Conservation (phyloP, 2,329 filamentous ascomycete species). For the Decorospora gaudefroyi region DNA sequence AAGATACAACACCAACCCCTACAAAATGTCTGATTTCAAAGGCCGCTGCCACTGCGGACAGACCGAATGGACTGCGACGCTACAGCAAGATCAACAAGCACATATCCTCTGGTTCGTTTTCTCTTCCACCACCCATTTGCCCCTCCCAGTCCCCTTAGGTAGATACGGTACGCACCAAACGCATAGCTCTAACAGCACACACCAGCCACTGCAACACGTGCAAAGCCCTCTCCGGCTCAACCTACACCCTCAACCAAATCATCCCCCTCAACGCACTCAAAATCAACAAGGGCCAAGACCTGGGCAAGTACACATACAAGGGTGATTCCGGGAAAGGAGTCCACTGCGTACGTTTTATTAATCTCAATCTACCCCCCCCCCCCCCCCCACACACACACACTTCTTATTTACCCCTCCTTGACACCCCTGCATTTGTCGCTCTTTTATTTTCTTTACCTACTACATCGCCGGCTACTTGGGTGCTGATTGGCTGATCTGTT, state of each 20-base stretch:
- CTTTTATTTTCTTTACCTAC: no score
- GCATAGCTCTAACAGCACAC: background rate
- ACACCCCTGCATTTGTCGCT: no score
- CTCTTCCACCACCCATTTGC: background rate
- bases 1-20: no score
- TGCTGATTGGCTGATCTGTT: background rate
- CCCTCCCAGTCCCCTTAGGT: background rate
- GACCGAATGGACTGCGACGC: conserved; percentile 57
- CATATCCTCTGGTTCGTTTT: conserved; percentile 54
- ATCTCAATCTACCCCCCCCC: no score
- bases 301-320: conserved; percentile 60
- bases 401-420: no score
- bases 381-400: no score
- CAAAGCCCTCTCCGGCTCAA: conserved; percentile 57
- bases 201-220: conserved; percentile 62
- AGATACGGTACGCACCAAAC: no score
- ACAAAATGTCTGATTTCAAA: conserved; percentile 52
- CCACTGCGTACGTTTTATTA: conserved; percentile 51
- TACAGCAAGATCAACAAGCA: conserved; percentile 52
- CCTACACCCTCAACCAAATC: conserved; percentile 61
- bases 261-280: conserved; percentile 56
- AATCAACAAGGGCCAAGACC: conserved; percentile 56
- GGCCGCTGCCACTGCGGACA: conserved; percentile 62
- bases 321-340: conserved; percentile 61
- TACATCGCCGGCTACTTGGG: background rate